Base-by-base conservation (phyloP, 176 grass and related monocot genomes). In the Phyllostachys edulis region DNA sequence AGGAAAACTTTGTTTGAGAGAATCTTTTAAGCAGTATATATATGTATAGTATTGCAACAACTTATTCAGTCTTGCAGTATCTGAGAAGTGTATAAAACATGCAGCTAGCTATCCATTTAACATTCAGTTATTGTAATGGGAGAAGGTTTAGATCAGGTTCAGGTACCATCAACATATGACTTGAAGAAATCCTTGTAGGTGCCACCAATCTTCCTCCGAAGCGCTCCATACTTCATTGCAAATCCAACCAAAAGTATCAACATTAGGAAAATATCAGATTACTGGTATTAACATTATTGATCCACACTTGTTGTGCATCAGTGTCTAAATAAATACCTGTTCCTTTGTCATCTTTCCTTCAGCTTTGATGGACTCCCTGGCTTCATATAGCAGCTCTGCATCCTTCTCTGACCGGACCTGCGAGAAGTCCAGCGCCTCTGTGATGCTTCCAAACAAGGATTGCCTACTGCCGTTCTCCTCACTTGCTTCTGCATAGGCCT, bases 161-260 rank as follows among this genome's bases (percentile, higher is more conserved):
- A 27, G 11, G 17, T 90, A 96, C 96, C 96, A 51, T 98, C 96
- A 66, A 98, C 91, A 69, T 84, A 98, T 76, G 96, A 96, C 85
- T 98, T 98, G 91, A 98, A 98, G 91, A 98, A 96, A 92, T 98
- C 96, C 86, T 99, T 85, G 91, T 99, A 99, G 63, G 93, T 99
- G 77, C 96, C 96, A n/a, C 96, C 93, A 38, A 99, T 99, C 82
- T 99, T 99, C 76, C 96, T 93, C 77, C 96, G 57, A 18, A 96
- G 91, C 8, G 96, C 96, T 69, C 89, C 93, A 24, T 96, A 96
- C 93, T 95, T 67, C 63, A 89, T 74, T 17, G 41, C 67, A 72
- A 76, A 23, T 15, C 63, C 8, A 59, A 82, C 64, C 13, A 47
- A 11, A 83, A 69, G 0, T 9, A 32, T 80, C 32, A 75, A 17